A percentile compares a stretch with the other conserved stretches of the same genome.
Conservation (phyloP, 1,284 basidiomycete genomes). For the Rugosomyces carneus region DNA sequence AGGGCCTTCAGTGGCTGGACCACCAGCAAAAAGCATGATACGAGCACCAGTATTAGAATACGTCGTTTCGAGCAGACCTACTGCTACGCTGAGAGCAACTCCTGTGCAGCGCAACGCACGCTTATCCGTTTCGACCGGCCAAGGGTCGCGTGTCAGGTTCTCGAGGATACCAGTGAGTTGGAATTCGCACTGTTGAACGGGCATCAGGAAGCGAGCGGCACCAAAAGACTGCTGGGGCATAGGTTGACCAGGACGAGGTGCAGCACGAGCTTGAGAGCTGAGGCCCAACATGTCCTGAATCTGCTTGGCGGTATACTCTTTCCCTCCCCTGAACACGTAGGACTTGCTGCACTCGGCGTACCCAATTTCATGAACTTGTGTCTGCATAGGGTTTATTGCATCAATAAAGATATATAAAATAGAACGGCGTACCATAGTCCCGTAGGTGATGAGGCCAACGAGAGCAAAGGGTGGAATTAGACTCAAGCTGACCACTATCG, state of each 20-base stretch:
- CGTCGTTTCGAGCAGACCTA: constrained; percentile 92
- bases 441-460: constrained; percentile 93
- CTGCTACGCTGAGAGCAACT: constrained; percentile 90
- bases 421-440: constrained; percentile 76
- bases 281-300: constrained; percentile 99
- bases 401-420: not conserved
- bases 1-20: constrained; percentile 95
- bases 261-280: constrained; percentile 67
- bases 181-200: constrained; percentile 93
- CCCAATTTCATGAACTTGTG: constrained; percentile 98
- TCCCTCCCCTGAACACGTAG: constrained; percentile 98
- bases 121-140: constrained; percentile 96
- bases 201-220: constrained; percentile 91
- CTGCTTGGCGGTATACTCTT: constrained; percentile 95
- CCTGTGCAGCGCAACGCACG: constrained; percentile 95
- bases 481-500: constrained; percentile 88
- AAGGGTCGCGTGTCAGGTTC: constrained; percentile 86
- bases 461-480: constrained; percentile 91
- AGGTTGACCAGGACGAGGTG: constrained; percentile 81
- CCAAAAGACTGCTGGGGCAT: constrained; percentile 81
- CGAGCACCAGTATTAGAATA: constrained; percentile 96
- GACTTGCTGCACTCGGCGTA: constrained; percentile 97
- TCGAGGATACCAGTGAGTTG: constrained; percentile 95
- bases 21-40: constrained; percentile 96
- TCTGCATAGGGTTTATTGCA: constrained; percentile 39